Conservation (phyloP, 495 filamentous ascomycete genomes). For the Echria macrotheca region DNA sequence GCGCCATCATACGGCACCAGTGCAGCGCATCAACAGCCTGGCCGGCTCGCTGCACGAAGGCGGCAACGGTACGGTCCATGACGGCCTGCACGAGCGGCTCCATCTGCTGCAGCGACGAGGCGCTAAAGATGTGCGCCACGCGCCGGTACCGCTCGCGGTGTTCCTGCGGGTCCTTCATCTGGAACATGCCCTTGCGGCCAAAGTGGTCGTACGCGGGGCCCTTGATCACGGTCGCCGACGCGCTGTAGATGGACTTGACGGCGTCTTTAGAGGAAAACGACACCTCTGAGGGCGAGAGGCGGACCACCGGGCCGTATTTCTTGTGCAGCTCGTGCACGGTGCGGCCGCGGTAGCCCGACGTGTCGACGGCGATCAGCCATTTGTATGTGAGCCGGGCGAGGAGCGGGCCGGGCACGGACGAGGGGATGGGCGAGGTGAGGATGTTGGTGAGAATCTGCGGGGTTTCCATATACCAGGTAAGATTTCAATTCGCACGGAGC, state of each 20-base stretch:
- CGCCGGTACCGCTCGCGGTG: slow-evolving; percentile 7
- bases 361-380: slow-evolving; percentile 31
- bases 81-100: slow-evolving; percentile 9
- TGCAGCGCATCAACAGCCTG: slow-evolving; percentile 6
- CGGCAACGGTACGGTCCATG: neutral
- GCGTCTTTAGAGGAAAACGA: slow-evolving; percentile 31
- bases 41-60: neutral
- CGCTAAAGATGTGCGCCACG: slow-evolving; percentile 6
- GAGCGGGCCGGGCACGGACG: slow-evolving; percentile 33
- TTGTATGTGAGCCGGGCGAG: slow-evolving; percentile 33
- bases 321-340: slow-evolving; percentile 30
- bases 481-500: neutral
- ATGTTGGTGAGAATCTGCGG: slow-evolving; percentile 4
- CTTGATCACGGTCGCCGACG: slow-evolving; percentile 14
- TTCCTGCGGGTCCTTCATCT: slow-evolving; percentile 31
- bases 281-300: slow-evolving; percentile 43
- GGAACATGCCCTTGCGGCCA: slow-evolving; percentile 52
- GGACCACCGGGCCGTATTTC: slow-evolving; percentile 45
- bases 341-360: slow-evolving; percentile 26
- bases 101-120: slow-evolving; percentile 6
- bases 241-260: slow-evolving; percentile 30
- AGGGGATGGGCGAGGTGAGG: slow-evolving; percentile 4
- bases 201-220: slow-evolving; percentile 52
- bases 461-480: neutral
- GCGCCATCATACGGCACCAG: slow-evolving; percentile 8